Conservation (phyloP, 106 monocot genomes). For the Alisma plantagoaquatica region DNA sequence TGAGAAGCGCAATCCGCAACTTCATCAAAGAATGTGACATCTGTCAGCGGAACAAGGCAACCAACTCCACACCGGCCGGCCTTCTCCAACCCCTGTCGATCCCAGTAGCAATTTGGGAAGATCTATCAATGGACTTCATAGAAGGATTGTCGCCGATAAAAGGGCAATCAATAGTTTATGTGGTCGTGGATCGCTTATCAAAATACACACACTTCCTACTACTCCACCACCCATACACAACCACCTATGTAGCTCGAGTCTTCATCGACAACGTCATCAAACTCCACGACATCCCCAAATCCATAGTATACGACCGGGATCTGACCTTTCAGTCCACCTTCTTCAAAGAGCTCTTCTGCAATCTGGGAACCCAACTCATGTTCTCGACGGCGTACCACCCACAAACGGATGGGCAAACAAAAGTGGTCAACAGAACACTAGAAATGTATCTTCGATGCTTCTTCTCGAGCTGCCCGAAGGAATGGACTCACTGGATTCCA, state of each 20-base stretch:
- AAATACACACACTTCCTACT: not conserved
- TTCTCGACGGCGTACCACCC: not conserved
- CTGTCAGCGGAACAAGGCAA: not conserved
- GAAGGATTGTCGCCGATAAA: not conserved
- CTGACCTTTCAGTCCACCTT: not conserved
- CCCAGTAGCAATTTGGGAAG: not conserved
- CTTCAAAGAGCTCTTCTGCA: not conserved
- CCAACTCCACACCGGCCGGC: not conserved
- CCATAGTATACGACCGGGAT: not conserved
- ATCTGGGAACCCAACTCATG: not conserved
- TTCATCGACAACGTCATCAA: not conserved
- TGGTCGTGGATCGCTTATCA: not conserved
- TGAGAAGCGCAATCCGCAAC: not conserved
- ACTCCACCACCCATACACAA: not conserved
- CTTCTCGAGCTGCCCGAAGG: not conserved
- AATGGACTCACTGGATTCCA: not conserved
- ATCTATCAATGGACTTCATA: not conserved
- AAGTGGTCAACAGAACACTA: not conserved
- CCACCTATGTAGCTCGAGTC: not conserved
- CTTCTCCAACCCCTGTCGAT: not conserved
- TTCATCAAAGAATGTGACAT: not conserved
- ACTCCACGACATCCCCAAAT: not conserved
- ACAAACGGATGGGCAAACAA: slow-evolving; percentile 2
- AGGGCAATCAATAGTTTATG: not conserved
- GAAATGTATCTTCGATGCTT: not conserved